Evolutionary conservation across 2,329 filamentous ascomycete species (phyloP).

Genomic region (Ilyonectria mors-panacis): DNA sequence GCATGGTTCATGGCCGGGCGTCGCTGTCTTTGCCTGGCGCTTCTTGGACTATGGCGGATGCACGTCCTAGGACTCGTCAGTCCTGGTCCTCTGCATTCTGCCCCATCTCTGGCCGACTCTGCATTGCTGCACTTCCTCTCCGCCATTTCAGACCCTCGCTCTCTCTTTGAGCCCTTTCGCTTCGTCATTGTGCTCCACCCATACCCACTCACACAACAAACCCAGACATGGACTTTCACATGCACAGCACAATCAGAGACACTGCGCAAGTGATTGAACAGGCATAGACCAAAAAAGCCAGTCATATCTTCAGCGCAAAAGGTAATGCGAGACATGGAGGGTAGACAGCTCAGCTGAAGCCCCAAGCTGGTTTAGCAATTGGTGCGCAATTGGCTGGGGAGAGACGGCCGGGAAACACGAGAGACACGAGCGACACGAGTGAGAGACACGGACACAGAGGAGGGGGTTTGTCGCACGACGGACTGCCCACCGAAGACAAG

Average conservation of each 20-base stretch:
- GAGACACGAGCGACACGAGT: slow-evolving; percentile 9
- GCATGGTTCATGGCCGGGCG: slow-evolving; percentile 31
- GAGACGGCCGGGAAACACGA: slow-evolving; percentile 2
- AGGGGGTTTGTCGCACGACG: slow-evolving; percentile 31
- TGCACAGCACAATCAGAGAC: slow-evolving; percentile 8
- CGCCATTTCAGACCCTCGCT: slow-evolving; percentile 19
- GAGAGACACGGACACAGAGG: neutral
- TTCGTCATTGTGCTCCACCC: slow-evolving; percentile 29
- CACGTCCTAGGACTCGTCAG: slow-evolving; percentile 9
- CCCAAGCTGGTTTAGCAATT: slow-evolving; percentile 6
- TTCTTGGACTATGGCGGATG: slow-evolving; percentile 10
- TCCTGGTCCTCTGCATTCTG: slow-evolving; percentile 5
- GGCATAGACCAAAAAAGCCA: neutral
- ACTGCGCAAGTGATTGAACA: slow-evolving; percentile 3
- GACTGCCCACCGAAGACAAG: slow-evolving; percentile 32
- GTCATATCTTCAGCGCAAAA: neutral
- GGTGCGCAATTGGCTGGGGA: slow-evolving; percentile 23
- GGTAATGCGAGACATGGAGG: slow-evolving; percentile 1
- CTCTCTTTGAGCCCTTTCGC: slow-evolving; percentile 17
- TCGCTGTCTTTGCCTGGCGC: slow-evolving; percentile 7
- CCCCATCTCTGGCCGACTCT: neutral
- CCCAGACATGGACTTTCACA: slow-evolving; percentile 30
- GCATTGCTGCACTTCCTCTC: slow-evolving; percentile 17
- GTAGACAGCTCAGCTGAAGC: neutral
- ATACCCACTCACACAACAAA: slow-evolving; percentile 25